Base-by-base conservation (phyloP, 2,329 filamentous ascomycete species). In the Septoria linicola region DNA sequence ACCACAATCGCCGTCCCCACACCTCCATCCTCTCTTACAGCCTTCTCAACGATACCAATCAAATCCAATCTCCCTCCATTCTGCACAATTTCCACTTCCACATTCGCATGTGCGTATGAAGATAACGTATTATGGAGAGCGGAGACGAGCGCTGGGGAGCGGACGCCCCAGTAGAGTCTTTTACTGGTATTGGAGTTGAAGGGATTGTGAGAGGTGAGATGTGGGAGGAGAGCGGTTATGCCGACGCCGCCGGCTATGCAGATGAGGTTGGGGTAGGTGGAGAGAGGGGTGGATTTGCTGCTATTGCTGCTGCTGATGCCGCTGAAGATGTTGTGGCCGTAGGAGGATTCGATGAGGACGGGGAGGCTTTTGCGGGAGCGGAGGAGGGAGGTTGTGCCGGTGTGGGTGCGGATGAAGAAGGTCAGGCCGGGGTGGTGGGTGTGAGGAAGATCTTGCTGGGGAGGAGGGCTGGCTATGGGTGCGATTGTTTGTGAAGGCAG, bases 161-260 rank as follows among this genome's bases (percentile, higher is more conserved):
- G n/a, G 14, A 71, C 56, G 43, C 68, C 69, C 69, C 70, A 76
- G 39, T 30, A 63, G 0, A 75, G 61, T 54, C 71, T 72, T 52
- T 49, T 71, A 70, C 16, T 49, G 34, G 57, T 55, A n/a, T n/a
- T n/a, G n/a, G n/a, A n/a, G n/a, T n/a, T n/a, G n/a, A n/a, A n/a
- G n/a, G n/a, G n/a, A n/a, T 23, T 44, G 47, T 73, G 72, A 32
- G 43, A 43, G 13, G 49, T 43, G 2, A 71, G 32, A 41, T 66
- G 69, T 2, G 71, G 68, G 0, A 78, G 53, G 11, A 75, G 39
- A 2, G 66, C 72, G 0, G 76, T 78, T 58, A 79, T 74, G 36
- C 76, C 76, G 21, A 78, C 73, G 7, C 76, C 76, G 14, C 77
- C 76, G 1, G 64, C 72, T 32, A 79, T 68, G 40, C 73, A 68